phyloP scores from a whole-genome alignment of 75 land plant species.

The Pseudotsuga menziesii region DNA sequence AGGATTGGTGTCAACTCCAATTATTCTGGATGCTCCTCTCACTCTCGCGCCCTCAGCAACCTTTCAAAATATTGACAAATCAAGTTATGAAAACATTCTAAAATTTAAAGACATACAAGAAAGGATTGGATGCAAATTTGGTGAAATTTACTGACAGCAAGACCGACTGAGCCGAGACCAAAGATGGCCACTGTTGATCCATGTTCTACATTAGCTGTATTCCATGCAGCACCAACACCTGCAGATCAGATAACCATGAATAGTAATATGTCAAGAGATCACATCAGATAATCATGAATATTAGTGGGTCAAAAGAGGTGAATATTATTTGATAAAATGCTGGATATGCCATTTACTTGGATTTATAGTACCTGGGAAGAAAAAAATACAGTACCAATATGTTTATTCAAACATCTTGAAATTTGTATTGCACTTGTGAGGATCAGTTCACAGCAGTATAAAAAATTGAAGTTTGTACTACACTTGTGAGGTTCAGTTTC shows the following conservation, averaged over 20 bases:
- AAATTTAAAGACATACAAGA: too few species aligned
- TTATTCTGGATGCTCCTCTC: constrained; percentile 34
- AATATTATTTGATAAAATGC: constrained; percentile 51
- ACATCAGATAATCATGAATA: constrained; percentile 9
- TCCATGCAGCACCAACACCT: constrained; percentile 89
- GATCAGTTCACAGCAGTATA: too few species aligned
- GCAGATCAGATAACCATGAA: background rate
- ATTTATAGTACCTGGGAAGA: too few species aligned
- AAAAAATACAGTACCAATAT: too few species aligned
- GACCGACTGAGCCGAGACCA: constrained; percentile 85
- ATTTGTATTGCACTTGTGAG: too few species aligned
- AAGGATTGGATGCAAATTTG: too few species aligned
- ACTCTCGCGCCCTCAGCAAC: constrained; percentile 36
- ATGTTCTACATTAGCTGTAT: constrained; percentile 57
- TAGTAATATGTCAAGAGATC: background rate
- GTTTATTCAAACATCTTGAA: too few species aligned
- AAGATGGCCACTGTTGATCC: constrained; percentile 53
- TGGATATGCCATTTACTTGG: constrained; percentile 24
- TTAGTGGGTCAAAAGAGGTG: constrained; percentile 77
- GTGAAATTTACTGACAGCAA: constrained; percentile 42
- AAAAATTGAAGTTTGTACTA: too few species aligned
- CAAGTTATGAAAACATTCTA: too few species aligned
- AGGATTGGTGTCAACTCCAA: constrained; percentile 34
- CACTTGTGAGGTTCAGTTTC: too few species aligned
- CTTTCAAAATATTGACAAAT: background rate